Percentiles rank a stretch among this genome's conserved stretches.
Evolutionary conservation across 2,329 filamentous ascomycete genomes (phyloP).

Genomic region (Rachicladosporium sp.): DNA sequence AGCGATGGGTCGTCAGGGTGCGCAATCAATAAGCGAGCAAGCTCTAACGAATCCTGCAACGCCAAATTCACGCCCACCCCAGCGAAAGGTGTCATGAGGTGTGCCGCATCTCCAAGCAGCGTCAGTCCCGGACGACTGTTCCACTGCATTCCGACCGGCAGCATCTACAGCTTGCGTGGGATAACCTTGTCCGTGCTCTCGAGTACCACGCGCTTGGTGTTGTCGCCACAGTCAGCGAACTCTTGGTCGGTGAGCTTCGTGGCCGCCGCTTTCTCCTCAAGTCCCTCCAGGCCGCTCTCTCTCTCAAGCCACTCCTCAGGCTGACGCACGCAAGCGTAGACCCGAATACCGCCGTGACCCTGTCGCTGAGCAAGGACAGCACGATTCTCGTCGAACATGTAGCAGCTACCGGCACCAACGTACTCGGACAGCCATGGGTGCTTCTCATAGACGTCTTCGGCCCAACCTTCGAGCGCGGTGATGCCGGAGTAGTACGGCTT

Average conservation of each 20-base stretch:
- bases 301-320: no score
- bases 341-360: no score
- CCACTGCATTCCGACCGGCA: slow-evolving; percentile 37
- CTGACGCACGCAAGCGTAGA: no score
- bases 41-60: slow-evolving; percentile 41
- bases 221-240: no score
- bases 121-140: slow-evolving; percentile 37
- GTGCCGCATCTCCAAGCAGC: slow-evolving; percentile 47
- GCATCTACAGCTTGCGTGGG: slow-evolving; percentile 26
- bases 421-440: slow-evolving; percentile 21
- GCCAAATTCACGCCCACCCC: slow-evolving; percentile 49
- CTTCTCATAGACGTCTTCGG: slow-evolving; percentile 9
- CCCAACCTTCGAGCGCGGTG: slow-evolving; percentile 9
- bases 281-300: no score
- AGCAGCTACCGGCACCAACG: slow-evolving; percentile 21
- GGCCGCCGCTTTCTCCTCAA: no score
- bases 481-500: slow-evolving; percentile 24
- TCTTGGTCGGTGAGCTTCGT: no score
- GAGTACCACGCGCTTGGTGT: no score
- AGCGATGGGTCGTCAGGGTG: no score
- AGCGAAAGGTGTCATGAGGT: slow-evolving; percentile 27
- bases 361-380: no score
- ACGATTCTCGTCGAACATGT: no score
- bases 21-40: slow-evolving; percentile 23
- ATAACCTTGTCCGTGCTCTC: no score